Evolutionary conservation across 2,329 filamentous ascomycete genomes (phyloP), one percentile per base, ranked within the genome.

Genomic region (Arachnomyces sp.): DNA sequence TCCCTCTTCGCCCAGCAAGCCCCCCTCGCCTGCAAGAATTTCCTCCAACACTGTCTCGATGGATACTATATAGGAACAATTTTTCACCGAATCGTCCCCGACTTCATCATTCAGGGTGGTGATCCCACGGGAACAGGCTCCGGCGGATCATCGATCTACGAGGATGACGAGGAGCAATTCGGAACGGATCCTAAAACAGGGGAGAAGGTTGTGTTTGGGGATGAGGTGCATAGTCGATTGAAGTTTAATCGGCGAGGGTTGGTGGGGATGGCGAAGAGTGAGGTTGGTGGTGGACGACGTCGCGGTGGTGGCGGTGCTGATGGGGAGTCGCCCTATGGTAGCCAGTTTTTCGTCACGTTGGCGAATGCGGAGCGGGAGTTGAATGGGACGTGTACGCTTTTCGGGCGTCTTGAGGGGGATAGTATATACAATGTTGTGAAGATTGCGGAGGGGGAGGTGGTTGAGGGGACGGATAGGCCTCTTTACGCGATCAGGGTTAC

Each of bases 331-430:
- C 85, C 85, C 40, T 96, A 96, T 66, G 86, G 87, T 28, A 95
- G 87, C 61, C 92, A 98, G 63, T 96, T 96, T 72, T 98, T 98
- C 69, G 82, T 98, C 46, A 96, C 92, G 0, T 67, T 98, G 39
- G 88, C 80, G 47, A 71, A 72, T 40, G 88, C 83, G 57, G 73
- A 89, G 16, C 81, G 87, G 17, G 88, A 96, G 68, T 62, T 98
- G 55, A 86, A 84, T 51, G 84, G 83, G 38, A 86, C 86, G 65
- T 95, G 95, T 62, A 96, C 92, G 1, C 68, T 96, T 61, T 96
- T 98, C 68, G 92, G 92, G 13, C 75, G 92, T 42, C 77, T 98
- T 33, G 87, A 85, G 28, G 92, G 90, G 18, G 87, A 96, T 49
- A 95, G 90, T 12, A 92, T 98, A 40, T 98, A 93, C 67, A 96